phyloP scores from a whole-genome alignment of 2,329 filamentous ascomycete species.

The Fusarium circinatum region DNA sequence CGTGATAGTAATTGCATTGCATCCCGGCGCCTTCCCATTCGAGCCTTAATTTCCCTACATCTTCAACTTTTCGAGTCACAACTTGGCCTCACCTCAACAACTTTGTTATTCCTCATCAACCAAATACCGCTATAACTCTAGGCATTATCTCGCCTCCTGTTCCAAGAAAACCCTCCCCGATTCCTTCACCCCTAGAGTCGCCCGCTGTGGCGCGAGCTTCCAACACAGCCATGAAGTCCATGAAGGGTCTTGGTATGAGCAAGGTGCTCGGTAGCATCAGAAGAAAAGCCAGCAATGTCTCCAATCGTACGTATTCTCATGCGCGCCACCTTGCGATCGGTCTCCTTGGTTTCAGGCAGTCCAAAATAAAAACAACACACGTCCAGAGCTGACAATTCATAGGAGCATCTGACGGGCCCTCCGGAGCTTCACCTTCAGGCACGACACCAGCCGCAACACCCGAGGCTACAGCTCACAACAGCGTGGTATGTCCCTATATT shows the following conservation, averaged over 20 bases:
- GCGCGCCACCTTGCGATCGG: neutral
- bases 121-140: neutral
- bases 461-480: conserved; percentile 72
- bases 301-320: conserved; percentile 33
- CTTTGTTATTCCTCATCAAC: neutral
- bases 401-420: conserved; percentile 33
- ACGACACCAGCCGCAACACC: conserved; percentile 65
- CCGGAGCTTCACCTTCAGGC: conserved; percentile 45
- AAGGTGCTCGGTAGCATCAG: conserved; percentile 67
- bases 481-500: conserved; percentile 66
- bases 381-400: neutral
- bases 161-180: conserved; percentile 4
- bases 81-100: conserved; percentile 2
- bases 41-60: conserved; percentile 24
- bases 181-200: conserved; percentile 13
- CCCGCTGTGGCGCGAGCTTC: conserved; percentile 38
- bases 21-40: conserved; percentile 27
- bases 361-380: conserved; percentile 13
- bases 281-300: conserved; percentile 54
- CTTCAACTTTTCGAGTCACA: conserved; percentile 1
- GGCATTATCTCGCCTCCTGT: conserved; percentile 10
- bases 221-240: conserved; percentile 52
- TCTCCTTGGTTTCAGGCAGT: neutral
- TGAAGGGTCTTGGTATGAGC: conserved; percentile 66
- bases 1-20: conserved; percentile 21